Conservation (phyloP, 2,329 filamentous ascomycete species). For the Exophiala phaeomuriformis region DNA sequence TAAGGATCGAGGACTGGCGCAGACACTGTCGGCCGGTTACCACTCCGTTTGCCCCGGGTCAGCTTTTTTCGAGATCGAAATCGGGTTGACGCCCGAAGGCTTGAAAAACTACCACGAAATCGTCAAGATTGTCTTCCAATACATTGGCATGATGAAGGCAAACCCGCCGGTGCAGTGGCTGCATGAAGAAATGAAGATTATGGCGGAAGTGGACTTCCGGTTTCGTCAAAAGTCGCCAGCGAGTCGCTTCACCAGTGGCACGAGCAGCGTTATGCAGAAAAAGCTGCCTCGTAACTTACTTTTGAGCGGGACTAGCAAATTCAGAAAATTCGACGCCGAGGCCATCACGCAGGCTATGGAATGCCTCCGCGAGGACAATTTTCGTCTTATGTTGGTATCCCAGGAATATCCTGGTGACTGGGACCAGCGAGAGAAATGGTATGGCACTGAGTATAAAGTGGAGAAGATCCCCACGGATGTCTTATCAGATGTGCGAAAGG, state of each 20-base stretch:
- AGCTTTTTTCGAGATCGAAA: conserved; percentile 69
- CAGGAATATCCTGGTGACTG: conserved; percentile 76
- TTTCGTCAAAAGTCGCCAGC: conserved; percentile 91
- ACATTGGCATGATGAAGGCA: conserved; percentile 78
- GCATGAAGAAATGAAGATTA: conserved; percentile 80
- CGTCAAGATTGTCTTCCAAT: conserved; percentile 79
- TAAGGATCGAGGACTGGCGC: conserved; percentile 85
- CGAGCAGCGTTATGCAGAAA: conserved; percentile 85
- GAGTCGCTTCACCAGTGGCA: conserved; percentile 77
- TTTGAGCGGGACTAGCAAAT: conserved; percentile 67
- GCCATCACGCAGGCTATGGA: conserved; percentile 66
- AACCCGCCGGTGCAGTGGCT: conserved; percentile 83
- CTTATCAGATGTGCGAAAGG: conserved; percentile 60
- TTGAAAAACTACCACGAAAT: conserved; percentile 75
- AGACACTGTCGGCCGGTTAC: conserved; percentile 69
- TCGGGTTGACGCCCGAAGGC: conserved; percentile 78
- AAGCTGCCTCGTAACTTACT: conserved; percentile 79
- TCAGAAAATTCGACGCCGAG: conserved; percentile 73
- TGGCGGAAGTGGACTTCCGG: conserved; percentile 89
- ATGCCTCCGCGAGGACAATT: conserved; percentile 77
- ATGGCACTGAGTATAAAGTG: conserved; percentile 85
- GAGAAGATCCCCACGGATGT: conserved; percentile 73
- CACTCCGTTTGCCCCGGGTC: conserved; percentile 72
- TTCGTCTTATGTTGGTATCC: conserved; percentile 74
- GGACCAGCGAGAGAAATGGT: conserved; percentile 92